Evolutionary conservation across 495 filamentous ascomycete genomes (phyloP), one percentile per base, ranked within the genome.

Genomic region (Trichoderma orchidacearum): DNA sequence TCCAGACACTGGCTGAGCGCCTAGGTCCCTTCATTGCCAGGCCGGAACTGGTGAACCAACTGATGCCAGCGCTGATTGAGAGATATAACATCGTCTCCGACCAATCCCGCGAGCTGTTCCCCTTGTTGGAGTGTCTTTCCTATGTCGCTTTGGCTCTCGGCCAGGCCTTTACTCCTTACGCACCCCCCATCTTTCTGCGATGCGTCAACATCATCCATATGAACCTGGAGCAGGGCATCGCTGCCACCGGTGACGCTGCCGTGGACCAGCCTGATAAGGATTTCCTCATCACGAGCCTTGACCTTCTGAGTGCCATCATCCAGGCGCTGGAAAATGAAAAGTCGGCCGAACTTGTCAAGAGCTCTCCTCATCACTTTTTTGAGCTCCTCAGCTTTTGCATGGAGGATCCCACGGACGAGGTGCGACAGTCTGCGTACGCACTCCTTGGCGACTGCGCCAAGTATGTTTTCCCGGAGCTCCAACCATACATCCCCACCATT

Each of bases 371-470:
- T 3, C 78, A 80, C 17, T 89, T 97, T 74, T 99, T 97, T 64
- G 85, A 95, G 60, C 77, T 97, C 25, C 76, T 99, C 51, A 80
- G 80, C 52, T 86, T 89, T 66, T 97, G 93, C 70, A 91, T 97
- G 89, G 85, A 94, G 66, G 91, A 97, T 67, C 76, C 80, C 9
- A 86, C 86, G 64, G 89, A 95, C 59, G 92, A 95, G 68, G 93
- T 97, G 13, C 86, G 90, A 51, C 93, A 99, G 68, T 97, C 94
- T 25, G 89, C 90, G 3, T 99, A 96, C 62, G 93, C 93, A 11
- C 77, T 99, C 28, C 83, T 99, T 38, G 93, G 93, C 31, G 93
- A 99, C 70, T 96, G 93, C 66, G 88, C 94, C 0, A 96, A 96
- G 64, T 95, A 90, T 64, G 89, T 96, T 55, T 96, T 92, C 70